phyloP scores from a whole-genome alignment of 116 monocot species.

The Trichopus zeylanicus region DNA sequence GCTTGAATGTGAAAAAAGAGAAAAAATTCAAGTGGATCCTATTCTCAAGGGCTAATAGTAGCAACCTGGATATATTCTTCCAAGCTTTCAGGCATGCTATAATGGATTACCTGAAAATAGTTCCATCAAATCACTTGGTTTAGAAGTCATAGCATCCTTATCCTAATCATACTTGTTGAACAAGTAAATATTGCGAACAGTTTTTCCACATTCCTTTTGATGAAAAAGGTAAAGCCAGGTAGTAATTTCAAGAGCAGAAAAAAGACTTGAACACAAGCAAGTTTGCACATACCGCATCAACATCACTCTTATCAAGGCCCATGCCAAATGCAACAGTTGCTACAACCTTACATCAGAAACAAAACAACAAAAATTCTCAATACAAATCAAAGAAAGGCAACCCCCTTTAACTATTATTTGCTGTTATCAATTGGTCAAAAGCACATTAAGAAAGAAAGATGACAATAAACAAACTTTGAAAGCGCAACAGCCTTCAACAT shows the following conservation, averaged over 20 bases:
- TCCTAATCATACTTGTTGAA: no score
- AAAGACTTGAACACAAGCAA: not conserved
- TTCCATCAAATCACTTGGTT: not conserved
- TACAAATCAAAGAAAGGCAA: no score
- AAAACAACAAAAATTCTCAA: not conserved
- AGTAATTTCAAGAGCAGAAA: not conserved
- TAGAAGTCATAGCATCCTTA: not conserved
- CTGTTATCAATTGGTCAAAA: no score
- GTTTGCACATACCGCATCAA: constrained; percentile 61
- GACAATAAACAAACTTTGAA: not conserved
- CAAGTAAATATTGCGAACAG: no score
- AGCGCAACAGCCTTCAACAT: no score
- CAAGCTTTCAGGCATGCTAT: constrained; percentile 91
- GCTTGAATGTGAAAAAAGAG: constrained; percentile 1
- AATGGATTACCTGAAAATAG: constrained; percentile 75
- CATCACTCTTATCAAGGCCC: constrained; percentile 97
- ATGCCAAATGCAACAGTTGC: constrained; percentile 99
- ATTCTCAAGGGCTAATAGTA: constrained; percentile 1
- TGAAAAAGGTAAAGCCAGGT: not conserved
- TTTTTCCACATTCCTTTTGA: no score
- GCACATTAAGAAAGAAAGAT: not conserved
- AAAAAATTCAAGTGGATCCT: not conserved
- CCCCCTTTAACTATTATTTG: no score
- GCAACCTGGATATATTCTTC: constrained; percentile 92
- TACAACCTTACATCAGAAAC: constrained; percentile 51